phyloP scores from a whole-genome alignment of 2,329 filamentous ascomycete species.

The Beauveria sp. region DNA sequence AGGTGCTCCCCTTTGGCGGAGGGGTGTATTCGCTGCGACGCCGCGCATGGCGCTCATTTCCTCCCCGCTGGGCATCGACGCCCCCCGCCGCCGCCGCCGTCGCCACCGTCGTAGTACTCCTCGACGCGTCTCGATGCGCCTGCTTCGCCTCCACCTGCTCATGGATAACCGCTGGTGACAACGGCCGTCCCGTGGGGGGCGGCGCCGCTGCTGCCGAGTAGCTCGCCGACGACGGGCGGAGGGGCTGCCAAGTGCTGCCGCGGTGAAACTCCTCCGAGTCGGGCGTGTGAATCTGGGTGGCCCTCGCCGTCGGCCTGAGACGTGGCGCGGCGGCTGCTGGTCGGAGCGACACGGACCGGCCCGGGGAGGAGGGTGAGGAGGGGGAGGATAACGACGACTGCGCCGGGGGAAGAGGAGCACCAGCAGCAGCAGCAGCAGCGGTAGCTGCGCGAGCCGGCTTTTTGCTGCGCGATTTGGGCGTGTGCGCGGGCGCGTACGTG shows the following conservation, averaged over 20 bases:
- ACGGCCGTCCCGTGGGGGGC: too few species aligned
- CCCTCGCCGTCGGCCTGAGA: neutral
- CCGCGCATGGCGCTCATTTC: neutral
- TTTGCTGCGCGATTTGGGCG: slow-evolving; percentile 15
- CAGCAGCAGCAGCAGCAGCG: neutral
- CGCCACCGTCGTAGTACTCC: too few species aligned
- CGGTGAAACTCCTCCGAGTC: slow-evolving; percentile 1
- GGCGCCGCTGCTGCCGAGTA: neutral
- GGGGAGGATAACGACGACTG: neutral
- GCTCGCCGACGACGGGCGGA: neutral
- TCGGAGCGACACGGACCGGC: neutral
- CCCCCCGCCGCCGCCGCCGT: neutral
- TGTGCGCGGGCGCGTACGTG: slow-evolving; percentile 37
- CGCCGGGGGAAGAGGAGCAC: too few species aligned
- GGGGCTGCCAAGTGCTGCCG: neutral
- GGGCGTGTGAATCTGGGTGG: neutral
- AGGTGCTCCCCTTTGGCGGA: slow-evolving; percentile 27
- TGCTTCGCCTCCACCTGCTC: too few species aligned
- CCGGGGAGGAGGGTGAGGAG: neutral
- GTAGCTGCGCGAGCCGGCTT: neutral
- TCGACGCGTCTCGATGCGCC: too few species aligned
- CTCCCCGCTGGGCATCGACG: neutral
- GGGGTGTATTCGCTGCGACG: slow-evolving; percentile 1
- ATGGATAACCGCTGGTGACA: too few species aligned
- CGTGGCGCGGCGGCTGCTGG: neutral